These are phyloP conservation scores for Blastomyces parvus DNA, from an alignment of 2,329 filamentous ascomycete species.

Conservation along the genomic window DNA sequence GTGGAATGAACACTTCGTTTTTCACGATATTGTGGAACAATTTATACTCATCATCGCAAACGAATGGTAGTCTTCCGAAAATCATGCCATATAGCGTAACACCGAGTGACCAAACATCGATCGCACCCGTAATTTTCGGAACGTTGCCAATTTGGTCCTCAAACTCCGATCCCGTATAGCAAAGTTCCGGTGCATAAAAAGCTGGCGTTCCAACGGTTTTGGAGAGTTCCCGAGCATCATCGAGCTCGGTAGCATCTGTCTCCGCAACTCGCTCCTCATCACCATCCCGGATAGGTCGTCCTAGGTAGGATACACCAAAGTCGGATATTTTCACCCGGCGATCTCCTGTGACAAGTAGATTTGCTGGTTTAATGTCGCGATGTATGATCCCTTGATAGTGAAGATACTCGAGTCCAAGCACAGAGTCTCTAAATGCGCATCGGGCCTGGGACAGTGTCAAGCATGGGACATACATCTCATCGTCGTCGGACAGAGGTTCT, in stretches of 20 bases:
- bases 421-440: slow-evolving; percentile 80
- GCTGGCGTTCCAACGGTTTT: slow-evolving; percentile 97
- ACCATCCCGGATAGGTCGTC: slow-evolving; percentile 72
- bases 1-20: slow-evolving; percentile 83
- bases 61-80: slow-evolving; percentile 85
- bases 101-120: slow-evolving; percentile 94
- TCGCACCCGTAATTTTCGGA: slow-evolving; percentile 78
- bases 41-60: slow-evolving; percentile 82
- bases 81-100: slow-evolving; percentile 94
- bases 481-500: slow-evolving; percentile 46
- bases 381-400: slow-evolving; percentile 80
- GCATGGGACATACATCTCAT: slow-evolving; percentile 90
- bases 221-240: slow-evolving; percentile 90
- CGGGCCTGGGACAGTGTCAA: slow-evolving; percentile 78
- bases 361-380: slow-evolving; percentile 79
- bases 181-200: slow-evolving; percentile 94
- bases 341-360: slow-evolving; percentile 76
- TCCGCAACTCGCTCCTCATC: slow-evolving; percentile 70
- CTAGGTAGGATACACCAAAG: slow-evolving; percentile 96
- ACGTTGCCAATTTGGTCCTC: slow-evolving; percentile 43
- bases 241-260: slow-evolving; percentile 74
- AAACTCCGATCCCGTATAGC: slow-evolving; percentile 67
- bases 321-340: slow-evolving; percentile 95
- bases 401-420: slow-evolving; percentile 86
- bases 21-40: slow-evolving; percentile 89